Evolutionary conservation across 2,329 filamentous ascomycete species (phyloP).

Genomic region (Tolypocladium paradoxum): DNA sequence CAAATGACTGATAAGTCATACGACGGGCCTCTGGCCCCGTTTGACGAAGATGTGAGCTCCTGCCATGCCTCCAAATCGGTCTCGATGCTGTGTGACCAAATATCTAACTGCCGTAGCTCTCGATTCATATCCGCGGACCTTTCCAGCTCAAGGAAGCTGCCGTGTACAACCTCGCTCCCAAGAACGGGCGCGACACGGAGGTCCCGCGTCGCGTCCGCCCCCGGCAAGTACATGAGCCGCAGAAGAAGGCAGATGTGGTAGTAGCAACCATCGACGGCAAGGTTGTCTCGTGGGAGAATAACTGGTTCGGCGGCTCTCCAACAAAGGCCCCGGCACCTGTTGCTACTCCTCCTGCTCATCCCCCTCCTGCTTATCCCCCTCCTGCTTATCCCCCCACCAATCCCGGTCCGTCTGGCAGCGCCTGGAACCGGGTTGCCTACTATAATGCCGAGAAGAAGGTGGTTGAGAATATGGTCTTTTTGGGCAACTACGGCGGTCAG

Average conservation of each 20-base stretch:
- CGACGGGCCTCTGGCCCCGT: slow-evolving; percentile 51
- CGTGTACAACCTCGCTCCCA: slow-evolving; percentile 47
- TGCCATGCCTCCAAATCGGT: too few relatives aligned
- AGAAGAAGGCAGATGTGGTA: slow-evolving; percentile 42
- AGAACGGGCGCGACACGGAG: slow-evolving; percentile 16
- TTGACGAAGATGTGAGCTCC: slow-evolving; percentile 54
- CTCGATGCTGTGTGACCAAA: not conserved
- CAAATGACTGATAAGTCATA: slow-evolving; percentile 39
- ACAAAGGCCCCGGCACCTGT: slow-evolving; percentile 5
- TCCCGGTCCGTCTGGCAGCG: slow-evolving; percentile 10
- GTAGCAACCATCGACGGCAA: slow-evolving; percentile 48
- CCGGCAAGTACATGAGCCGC: slow-evolving; percentile 42
- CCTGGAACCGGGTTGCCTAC: slow-evolving; percentile 32
- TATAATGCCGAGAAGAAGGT: slow-evolving; percentile 29
- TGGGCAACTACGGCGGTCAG: slow-evolving; percentile 35
- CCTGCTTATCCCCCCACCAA: slow-evolving; percentile 8
- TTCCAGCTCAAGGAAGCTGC: slow-evolving; percentile 56
- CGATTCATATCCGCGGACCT: slow-evolving; percentile 63
- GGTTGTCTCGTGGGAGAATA: slow-evolving; percentile 47
- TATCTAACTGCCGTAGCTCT: slow-evolving; percentile 39
- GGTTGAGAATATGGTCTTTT: slow-evolving; percentile 34
- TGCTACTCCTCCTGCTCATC: slow-evolving; percentile 7
- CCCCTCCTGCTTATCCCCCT: slow-evolving; percentile 7
- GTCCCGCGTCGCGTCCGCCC: slow-evolving; percentile 24
- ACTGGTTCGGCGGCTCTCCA: slow-evolving; percentile 31